A percentile compares a stretch with the other conserved stretches of the same genome.
Conservation (phyloP, 495 filamentous ascomycete species). For the Talaromyces adpressus region DNA sequence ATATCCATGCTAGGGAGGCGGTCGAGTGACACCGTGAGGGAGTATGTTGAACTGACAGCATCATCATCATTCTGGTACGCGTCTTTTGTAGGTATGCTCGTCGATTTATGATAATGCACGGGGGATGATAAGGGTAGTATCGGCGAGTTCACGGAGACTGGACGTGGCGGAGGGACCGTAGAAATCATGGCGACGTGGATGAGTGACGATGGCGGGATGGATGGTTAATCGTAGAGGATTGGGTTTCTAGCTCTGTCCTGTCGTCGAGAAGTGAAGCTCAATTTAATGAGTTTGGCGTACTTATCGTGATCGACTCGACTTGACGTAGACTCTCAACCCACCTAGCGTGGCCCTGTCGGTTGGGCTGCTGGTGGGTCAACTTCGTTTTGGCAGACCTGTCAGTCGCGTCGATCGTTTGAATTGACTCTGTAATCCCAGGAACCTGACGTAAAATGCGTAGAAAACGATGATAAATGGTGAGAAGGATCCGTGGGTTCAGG, state of each 20-base stretch:
- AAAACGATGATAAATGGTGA: neutral
- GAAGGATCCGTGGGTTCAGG: neutral
- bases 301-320: neutral
- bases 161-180: conserved; percentile 27
- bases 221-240: neutral
- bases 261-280: neutral
- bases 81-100: conserved; percentile 22
- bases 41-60: conserved; percentile 11
- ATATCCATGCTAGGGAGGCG: conserved; percentile 19
- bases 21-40: conserved; percentile 15
- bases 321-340: conserved; percentile 1
- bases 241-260: neutral
- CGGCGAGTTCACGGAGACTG: conserved; percentile 29
- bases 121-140: conserved; percentile 16
- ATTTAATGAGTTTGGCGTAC: neutral
- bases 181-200: conserved; percentile 18
- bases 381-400: neutral
- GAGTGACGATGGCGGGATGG: conserved; percentile 2
- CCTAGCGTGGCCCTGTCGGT: conserved; percentile 20
- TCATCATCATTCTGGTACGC: conserved; percentile 18
- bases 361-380: conserved; percentile 10
- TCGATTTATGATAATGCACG: conserved; percentile 16
- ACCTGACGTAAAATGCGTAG: neutral
- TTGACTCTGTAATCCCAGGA: neutral
- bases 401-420: neutral